Percentiles rank a stretch among this genome's conserved stretches.
Conservation (phyloP, 2,329 filamentous ascomycete genomes). For the Neofusicoccum umdonicola region DNA sequence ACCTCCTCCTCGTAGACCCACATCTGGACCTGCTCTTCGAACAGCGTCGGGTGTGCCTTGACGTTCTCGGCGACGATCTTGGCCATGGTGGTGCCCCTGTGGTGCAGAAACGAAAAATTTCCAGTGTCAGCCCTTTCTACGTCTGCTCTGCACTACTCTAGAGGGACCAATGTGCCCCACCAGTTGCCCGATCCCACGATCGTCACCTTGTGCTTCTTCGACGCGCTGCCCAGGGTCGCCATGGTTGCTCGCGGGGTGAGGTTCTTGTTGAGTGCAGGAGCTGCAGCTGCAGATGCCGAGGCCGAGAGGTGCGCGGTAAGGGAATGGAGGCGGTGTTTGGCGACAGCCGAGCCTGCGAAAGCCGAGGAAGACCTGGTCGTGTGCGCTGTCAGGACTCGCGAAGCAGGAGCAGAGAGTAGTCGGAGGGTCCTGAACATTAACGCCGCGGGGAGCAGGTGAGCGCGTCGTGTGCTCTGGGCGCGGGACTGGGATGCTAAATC, state of each 20-base stretch:
- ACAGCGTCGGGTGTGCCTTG: conserved; percentile 70
- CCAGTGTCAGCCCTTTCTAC: not conserved
- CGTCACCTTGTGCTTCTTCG: conserved; percentile 86
- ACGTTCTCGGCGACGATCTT: conserved; percentile 97
- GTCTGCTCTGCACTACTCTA: not conserved
- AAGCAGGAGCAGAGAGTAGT: conserved; percentile 19
- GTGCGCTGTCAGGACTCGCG: conserved; percentile 18
- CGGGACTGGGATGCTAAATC: conserved; percentile 1
- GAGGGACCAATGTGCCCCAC: conserved; percentile 46
- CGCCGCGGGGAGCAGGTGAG: not conserved
- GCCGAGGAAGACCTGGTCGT: conserved; percentile 2
- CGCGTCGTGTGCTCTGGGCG: not conserved
- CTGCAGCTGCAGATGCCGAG: not conserved
- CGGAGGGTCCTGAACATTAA: conserved; percentile 21
- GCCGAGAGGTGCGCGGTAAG: conserved; percentile 17
- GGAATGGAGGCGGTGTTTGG: not conserved
- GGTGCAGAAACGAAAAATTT: conserved; percentile 16
- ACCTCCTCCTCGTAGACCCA: conserved; percentile 98
- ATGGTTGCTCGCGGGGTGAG: conserved; percentile 31
- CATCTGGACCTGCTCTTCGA: conserved; percentile 91
- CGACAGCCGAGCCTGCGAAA: conserved; percentile 13
- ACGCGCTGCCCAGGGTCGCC: conserved; percentile 51
- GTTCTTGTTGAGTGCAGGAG: conserved; percentile 7
- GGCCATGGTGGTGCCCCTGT: conserved; percentile 90
- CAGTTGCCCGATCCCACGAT: conserved; percentile 96